Conservation (phyloP, 2,329 filamentous ascomycete species). For the Monilinia fructicola region DNA sequence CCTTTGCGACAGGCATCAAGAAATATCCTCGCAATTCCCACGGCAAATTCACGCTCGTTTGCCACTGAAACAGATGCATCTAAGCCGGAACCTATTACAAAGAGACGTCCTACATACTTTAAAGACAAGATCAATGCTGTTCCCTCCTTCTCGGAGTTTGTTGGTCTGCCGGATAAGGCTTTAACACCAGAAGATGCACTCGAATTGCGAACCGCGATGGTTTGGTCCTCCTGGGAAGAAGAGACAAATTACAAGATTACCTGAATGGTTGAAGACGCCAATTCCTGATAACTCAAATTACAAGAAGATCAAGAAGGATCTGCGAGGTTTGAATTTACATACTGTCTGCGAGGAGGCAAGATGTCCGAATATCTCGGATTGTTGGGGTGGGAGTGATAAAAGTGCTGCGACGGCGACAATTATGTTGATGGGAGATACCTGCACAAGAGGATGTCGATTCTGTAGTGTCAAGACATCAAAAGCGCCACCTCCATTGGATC, state of each 20-base stretch:
- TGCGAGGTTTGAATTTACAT: conserved; percentile 84
- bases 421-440: conserved; percentile 99
- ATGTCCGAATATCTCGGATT: conserved; percentile 96
- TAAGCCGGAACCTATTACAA: conserved; percentile 30
- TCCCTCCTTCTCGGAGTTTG: conserved; percentile 59
- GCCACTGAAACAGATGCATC: conserved; percentile 38
- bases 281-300: conserved; percentile 83
- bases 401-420: conserved; percentile 93
- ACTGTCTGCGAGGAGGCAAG: conserved; percentile 97
- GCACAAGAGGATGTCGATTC: conserved; percentile 93
- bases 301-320: conserved; percentile 91
- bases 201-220: conserved; percentile 59
- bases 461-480: conserved; percentile 93
- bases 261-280: conserved; percentile 93
- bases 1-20: conserved; percentile 34
- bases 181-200: conserved; percentile 57
- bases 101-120: conserved; percentile 41
- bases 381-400: conserved; percentile 91
- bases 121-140: conserved; percentile 45
- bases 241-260: conserved; percentile 70
- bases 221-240: conserved; percentile 64
- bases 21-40: conserved; percentile 27
- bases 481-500: conserved; percentile 75
- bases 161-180: conserved; percentile 46
- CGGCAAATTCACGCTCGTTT: conserved; percentile 32